Base-by-base conservation (phyloP, 2,329 filamentous ascomycete genomes). In the Trichoderma arundinaceum region DNA sequence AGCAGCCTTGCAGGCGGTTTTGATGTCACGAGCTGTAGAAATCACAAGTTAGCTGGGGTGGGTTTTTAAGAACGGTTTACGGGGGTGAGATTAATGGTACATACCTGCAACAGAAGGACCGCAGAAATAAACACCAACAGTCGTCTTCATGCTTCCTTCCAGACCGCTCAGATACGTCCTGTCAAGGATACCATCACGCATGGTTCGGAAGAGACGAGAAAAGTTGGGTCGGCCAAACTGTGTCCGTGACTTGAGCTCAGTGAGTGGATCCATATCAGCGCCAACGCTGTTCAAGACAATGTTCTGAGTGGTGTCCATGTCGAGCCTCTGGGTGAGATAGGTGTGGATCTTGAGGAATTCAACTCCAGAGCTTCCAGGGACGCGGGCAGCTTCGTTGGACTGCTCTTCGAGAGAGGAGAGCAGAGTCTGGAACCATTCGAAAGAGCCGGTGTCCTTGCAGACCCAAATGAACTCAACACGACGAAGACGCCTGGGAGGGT, bases 391-490 rank as follows among this genome's bases (percentile, higher is more conserved):
- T 72, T 89, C 86, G 66, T 87, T 84, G 57, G 90, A 94, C 76
- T 99, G 95, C 41, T 89, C 84, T 79, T 99, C 95, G 22, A 99
- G 90, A 0, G 92, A 96, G 0, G 91, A 92, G 15, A 99, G 86
- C 0, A 99, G 88, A 1, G 91, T 93, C 77, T 99, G 95, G 83
- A 99, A 98, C 95, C 95, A 99, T 80, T 98, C 95, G 74, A 99
- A 99, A 0, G 94, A 97, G 39, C 87, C 91, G 0, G 94, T 97
- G 74, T 97, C 94, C 77, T 92, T 95, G 85, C 94, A 97, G 59
- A 98, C 90, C 95, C 95, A 99, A 82, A 99, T 96, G 79, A 99
- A 99, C 78, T 99, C 95, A 38, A 99, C 94, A 77, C 95, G 90
- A 67, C 93, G 91, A 53, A 99, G 89, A 74, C 94, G 92, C 57